Evolutionary conservation across 306 rosid species (phyloP).

Genomic region (Rosa multiflora): DNA sequence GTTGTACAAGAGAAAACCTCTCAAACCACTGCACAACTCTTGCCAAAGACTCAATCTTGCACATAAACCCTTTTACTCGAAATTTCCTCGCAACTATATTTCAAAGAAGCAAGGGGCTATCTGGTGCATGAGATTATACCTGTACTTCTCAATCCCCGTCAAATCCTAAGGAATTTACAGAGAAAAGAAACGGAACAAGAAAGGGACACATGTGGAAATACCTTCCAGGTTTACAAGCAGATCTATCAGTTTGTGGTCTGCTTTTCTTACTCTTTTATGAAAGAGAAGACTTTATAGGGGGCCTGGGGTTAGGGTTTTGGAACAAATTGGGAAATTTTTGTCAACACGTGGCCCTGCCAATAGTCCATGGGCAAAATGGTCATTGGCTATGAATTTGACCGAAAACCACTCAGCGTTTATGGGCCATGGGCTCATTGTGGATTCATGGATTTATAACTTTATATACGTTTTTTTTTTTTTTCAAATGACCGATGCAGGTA

Average conservation of each 20-base stretch:
- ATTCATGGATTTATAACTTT: no score
- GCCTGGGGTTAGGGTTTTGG: constrained; percentile 16
- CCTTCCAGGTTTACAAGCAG: not conserved
- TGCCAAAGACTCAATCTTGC: constrained; percentile 40
- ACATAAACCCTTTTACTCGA: constrained; percentile 42
- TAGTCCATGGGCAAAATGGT: not conserved
- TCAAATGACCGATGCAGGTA: no score
- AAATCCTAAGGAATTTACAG: not conserved
- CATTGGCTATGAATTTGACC: not conserved
- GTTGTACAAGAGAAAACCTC: constrained; percentile 15
- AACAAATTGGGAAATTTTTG: constrained; percentile 3
- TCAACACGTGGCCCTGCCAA: not conserved
- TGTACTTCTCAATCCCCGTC: not conserved
- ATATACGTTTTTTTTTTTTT: no score
- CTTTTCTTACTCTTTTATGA: not conserved
- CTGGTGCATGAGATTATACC: constrained; percentile 29
- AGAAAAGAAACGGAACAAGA: not conserved
- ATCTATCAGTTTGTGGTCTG: not conserved
- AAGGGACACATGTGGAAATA: not conserved
- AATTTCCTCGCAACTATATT: constrained; percentile 38
- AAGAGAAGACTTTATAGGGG: constrained; percentile 14
- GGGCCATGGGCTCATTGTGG: not conserved
- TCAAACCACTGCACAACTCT: constrained; percentile 10
- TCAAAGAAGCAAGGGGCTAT: constrained; percentile 48
- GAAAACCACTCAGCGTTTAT: not conserved